A percentile compares a stretch with the other conserved stretches of the same genome.
phyloP scores from a whole-genome alignment of 2,329 filamentous ascomycete genomes.

The Lasiodiplodia theobromae region DNA sequence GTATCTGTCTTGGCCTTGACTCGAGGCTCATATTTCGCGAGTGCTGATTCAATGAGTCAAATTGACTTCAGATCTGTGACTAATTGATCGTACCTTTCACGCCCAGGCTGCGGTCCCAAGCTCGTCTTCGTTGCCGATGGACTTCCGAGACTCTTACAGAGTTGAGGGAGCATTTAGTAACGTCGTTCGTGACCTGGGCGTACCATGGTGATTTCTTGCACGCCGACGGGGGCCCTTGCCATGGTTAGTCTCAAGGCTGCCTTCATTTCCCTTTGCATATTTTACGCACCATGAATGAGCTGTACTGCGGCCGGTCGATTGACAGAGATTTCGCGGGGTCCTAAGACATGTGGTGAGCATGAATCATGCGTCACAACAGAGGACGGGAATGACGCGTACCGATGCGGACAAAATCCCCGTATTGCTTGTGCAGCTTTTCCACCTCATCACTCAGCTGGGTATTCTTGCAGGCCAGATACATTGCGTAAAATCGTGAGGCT shows the following conservation, averaged over 20 bases:
- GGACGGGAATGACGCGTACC: neutral
- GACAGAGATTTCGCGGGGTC: conserved; percentile 38
- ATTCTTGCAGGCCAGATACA: neutral
- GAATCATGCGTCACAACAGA: neutral
- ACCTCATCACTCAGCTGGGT: conserved; percentile 24
- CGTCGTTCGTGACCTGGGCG: conserved; percentile 8
- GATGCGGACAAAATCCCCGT: conserved; percentile 28
- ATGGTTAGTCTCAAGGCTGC: conserved; percentile 41
- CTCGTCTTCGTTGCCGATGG: conserved; percentile 40
- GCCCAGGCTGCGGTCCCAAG: conserved; percentile 45
- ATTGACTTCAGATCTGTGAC: neutral
- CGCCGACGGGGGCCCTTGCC: conserved; percentile 47
- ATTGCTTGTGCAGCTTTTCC: conserved; percentile 1
- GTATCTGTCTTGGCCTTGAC: conserved; percentile 41
- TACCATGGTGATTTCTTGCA: conserved; percentile 36
- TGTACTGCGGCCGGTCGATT: conserved; percentile 37
- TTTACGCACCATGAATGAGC: neutral
- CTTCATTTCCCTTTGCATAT: conserved; percentile 34
- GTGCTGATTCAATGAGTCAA: conserved; percentile 29
- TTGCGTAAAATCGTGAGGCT: conserved; percentile 12
- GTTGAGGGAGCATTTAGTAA: conserved; percentile 38
- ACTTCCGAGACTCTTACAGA: conserved; percentile 40
- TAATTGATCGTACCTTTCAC: conserved; percentile 31
- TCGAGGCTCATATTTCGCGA: conserved; percentile 42
- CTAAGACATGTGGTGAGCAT: neutral